Evolutionary conservation across 2,329 filamentous ascomycete genomes (phyloP).

Genomic region (Daldinia sp.): DNA sequence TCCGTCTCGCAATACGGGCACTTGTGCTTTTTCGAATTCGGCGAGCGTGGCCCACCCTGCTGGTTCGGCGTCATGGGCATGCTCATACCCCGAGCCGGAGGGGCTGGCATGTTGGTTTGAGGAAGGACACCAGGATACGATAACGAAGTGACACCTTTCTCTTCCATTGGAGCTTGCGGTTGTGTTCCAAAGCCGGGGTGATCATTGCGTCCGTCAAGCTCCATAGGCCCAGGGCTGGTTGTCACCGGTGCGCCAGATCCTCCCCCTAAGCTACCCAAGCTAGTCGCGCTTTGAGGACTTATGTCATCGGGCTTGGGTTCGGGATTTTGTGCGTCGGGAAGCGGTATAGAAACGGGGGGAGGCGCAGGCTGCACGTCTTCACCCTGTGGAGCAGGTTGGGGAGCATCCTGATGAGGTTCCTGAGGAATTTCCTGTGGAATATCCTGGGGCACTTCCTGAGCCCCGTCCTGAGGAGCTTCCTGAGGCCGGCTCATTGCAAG

Average conservation of each 20-base stretch:
- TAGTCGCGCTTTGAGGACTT: conserved; percentile 58
- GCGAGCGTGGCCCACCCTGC: conserved; percentile 71
- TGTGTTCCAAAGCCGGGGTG: conserved; percentile 54
- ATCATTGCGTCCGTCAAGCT: conserved; percentile 61
- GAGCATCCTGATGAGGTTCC: conserved; percentile 35
- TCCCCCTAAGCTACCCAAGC: conserved; percentile 57
- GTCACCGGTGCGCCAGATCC: conserved; percentile 58
- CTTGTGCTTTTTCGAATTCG: conserved; percentile 88
- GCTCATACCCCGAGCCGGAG: conserved; percentile 66
- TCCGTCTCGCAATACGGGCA: conserved; percentile 97
- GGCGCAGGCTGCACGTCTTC: conserved; percentile 39
- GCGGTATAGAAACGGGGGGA: conserved; percentile 48
- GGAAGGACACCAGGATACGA: conserved; percentile 68
- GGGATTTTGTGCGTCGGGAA: conserved; percentile 49
- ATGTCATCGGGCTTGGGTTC: conserved; percentile 55
- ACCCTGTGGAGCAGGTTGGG: conserved; percentile 60
- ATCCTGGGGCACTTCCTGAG: conserved; percentile 26
- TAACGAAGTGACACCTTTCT: conserved; percentile 63
- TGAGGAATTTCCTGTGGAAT: conserved; percentile 19
- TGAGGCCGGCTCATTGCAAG: conserved; percentile 67
- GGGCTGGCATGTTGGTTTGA: conserved; percentile 58
- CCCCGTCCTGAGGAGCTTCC: conserved; percentile 57
- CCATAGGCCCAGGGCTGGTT: conserved; percentile 66
- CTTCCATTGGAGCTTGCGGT: conserved; percentile 63
- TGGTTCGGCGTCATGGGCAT: conserved; percentile 65